A percentile compares a stretch with the other conserved stretches of the same genome.
Conservation (phyloP, 768 basidiomycete species). For the Butyriboletus loyo region DNA sequence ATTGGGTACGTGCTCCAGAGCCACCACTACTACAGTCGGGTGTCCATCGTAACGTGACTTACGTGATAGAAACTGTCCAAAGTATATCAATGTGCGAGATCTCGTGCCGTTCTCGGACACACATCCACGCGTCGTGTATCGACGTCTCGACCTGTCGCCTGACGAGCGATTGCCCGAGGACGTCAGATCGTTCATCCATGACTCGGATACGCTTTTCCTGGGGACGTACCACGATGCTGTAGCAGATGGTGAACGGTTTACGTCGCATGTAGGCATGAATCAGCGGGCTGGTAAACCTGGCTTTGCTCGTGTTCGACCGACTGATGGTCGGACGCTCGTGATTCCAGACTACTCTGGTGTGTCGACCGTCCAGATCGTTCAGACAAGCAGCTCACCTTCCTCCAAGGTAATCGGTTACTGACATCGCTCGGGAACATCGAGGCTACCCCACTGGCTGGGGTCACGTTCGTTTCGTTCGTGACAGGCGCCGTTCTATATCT, state of each 20-base stretch:
- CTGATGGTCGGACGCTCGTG: conserved; percentile 52
- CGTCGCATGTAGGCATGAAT: conserved; percentile 66
- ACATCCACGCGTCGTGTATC: conserved; percentile 37
- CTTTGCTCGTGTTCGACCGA: conserved; percentile 54
- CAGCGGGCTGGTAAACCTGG: conserved; percentile 62
- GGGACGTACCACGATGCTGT: conserved; percentile 50
- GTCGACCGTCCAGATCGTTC: neutral
- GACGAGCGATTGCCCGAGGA: conserved; percentile 48
- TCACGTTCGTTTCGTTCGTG: conserved; percentile 52
- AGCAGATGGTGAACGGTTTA: conserved; percentile 36
- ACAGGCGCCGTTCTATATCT: conserved; percentile 62
- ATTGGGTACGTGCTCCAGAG: conserved; percentile 46
- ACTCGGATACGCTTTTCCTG: conserved; percentile 55
- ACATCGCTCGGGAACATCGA: conserved; percentile 65
- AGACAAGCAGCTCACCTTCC: neutral
- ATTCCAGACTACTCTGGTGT: conserved; percentile 62
- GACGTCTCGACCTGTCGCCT: conserved; percentile 31
- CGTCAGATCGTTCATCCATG: conserved; percentile 46
- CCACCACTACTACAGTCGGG: neutral
- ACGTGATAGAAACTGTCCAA: conserved; percentile 58
- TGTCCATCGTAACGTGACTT: neutral
- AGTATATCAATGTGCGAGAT: conserved; percentile 61
- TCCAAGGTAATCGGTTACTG: conserved; percentile 57
- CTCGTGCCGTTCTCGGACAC: conserved; percentile 42
- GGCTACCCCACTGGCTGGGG: conserved; percentile 51